These are phyloP conservation scores for Polyporus arcularius DNA, from an alignment of 768 basidiomycete genomes.

Conservation along the genomic window DNA sequence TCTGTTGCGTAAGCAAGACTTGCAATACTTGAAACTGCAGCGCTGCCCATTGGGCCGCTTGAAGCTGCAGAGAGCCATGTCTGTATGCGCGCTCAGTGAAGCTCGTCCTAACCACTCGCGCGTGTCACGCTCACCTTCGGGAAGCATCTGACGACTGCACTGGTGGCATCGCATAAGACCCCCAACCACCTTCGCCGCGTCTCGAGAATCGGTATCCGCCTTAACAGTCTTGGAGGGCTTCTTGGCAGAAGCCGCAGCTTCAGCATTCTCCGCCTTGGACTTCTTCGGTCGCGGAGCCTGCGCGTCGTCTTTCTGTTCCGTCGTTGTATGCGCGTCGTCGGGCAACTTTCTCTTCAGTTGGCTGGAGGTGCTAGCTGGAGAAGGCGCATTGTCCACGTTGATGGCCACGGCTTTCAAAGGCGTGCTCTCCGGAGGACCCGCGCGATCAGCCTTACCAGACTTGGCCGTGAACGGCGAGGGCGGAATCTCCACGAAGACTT, in stretches of 20 bases:
- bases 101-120: background rate
- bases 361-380: conserved; percentile 26
- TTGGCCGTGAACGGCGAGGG: conserved; percentile 40
- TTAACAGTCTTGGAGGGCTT: conserved; percentile 1
- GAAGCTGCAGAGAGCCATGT: conserved; percentile 40
- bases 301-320: background rate
- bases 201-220: conserved; percentile 31
- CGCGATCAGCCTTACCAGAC: conserved; percentile 1
- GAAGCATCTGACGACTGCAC: conserved; percentile 63
- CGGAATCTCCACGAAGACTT: conserved; percentile 64
- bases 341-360: conserved; percentile 53
- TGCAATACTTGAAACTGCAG: conserved; percentile 65
- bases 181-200: conserved; percentile 13
- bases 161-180: conserved; percentile 68
- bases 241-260: background rate
- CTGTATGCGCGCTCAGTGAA: conserved; percentile 25
- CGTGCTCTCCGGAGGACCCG: conserved; percentile 25
- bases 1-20: conserved; percentile 63
- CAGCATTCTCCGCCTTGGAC: conserved; percentile 17
- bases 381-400: conserved; percentile 26
- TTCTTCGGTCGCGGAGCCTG: conserved; percentile 22
- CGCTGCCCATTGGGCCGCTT: conserved; percentile 36
- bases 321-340: conserved; percentile 29
- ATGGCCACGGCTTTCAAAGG: conserved; percentile 30
- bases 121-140: conserved; percentile 39